Conservation (phyloP, 1,284 basidiomycete genomes). For the Mycena citricolor region DNA sequence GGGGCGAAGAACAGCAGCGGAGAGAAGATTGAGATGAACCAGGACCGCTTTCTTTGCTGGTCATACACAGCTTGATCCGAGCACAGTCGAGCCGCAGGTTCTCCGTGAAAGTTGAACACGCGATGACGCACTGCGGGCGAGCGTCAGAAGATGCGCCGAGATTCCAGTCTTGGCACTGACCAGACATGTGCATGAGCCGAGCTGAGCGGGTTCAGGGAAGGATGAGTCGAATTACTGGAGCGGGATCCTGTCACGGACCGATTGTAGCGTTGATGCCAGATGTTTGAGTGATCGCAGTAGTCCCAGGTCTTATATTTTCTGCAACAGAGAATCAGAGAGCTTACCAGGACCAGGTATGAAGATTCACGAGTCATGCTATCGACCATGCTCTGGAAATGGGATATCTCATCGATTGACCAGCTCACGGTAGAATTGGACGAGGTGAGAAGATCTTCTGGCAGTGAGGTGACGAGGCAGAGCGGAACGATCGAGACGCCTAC, state of each 20-base stretch:
- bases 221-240: too few relatives aligned
- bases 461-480: too few relatives aligned
- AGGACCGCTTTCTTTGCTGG: not conserved
- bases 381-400: slow-evolving; percentile 35
- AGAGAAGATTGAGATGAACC: not conserved
- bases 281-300: too few relatives aligned
- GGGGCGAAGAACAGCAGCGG: slow-evolving; percentile 7
- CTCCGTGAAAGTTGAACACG: not conserved
- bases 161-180: too few relatives aligned
- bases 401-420: slow-evolving; percentile 37
- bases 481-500: slow-evolving; percentile 35
- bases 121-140: not conserved
- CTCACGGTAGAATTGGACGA: slow-evolving; percentile 45
- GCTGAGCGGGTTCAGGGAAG: too few relatives aligned
- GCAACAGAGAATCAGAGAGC: too few relatives aligned
- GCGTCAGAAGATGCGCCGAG: too few relatives aligned
- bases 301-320: too few relatives aligned
- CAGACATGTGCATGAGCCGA: too few relatives aligned
- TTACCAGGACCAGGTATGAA: not conserved
- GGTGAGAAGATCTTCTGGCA: slow-evolving; percentile 36
- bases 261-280: too few relatives aligned
- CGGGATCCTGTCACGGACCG: too few relatives aligned
- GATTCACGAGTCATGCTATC: slow-evolving; percentile 35
- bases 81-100: not conserved
- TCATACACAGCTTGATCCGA: not conserved